Percentiles rank a stretch among this genome's conserved stretches.
Evolutionary conservation across 768 basidiomycete genomes (phyloP).

Genomic region (Boletus pseudopeckii): DNA sequence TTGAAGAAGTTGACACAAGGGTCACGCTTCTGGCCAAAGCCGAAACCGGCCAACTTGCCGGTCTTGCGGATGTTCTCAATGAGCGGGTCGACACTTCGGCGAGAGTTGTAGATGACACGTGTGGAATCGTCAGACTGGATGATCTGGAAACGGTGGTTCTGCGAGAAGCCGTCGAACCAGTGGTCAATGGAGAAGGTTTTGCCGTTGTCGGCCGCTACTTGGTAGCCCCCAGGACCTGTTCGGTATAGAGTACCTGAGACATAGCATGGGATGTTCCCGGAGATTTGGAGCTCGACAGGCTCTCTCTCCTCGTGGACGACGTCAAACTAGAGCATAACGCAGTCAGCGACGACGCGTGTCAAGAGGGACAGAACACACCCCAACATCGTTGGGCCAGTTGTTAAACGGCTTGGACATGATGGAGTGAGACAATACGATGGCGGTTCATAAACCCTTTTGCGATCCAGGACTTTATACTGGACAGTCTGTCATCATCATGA

Average conservation of each 20-base stretch:
- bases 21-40: conserved; percentile 33
- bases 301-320: conserved; percentile 27
- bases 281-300: conserved; percentile 27
- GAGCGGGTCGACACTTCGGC: conserved; percentile 27
- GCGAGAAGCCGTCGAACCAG: conserved; percentile 42
- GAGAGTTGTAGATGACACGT: conserved; percentile 35
- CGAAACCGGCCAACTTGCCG: conserved; percentile 14
- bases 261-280: conserved; percentile 33
- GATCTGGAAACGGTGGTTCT: conserved; percentile 41
- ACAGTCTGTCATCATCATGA: background rate
- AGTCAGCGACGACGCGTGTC: background rate
- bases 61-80: conserved; percentile 30
- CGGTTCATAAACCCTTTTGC: background rate
- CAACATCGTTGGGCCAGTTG: conserved; percentile 31
- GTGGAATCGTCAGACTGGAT: conserved; percentile 18
- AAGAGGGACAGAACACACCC: conserved; percentile 10
- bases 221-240: conserved; percentile 37
- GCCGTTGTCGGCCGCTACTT: conserved; percentile 23
- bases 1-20: conserved; percentile 31
- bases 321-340: conserved; percentile 20
- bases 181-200: conserved; percentile 30
- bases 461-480: background rate
- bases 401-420: conserved; percentile 27
- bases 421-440: background rate
- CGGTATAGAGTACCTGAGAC: conserved; percentile 37